These are phyloP conservation scores for Croton setiger DNA, from an alignment of 441 rosid species.

Conservation along the genomic window DNA sequence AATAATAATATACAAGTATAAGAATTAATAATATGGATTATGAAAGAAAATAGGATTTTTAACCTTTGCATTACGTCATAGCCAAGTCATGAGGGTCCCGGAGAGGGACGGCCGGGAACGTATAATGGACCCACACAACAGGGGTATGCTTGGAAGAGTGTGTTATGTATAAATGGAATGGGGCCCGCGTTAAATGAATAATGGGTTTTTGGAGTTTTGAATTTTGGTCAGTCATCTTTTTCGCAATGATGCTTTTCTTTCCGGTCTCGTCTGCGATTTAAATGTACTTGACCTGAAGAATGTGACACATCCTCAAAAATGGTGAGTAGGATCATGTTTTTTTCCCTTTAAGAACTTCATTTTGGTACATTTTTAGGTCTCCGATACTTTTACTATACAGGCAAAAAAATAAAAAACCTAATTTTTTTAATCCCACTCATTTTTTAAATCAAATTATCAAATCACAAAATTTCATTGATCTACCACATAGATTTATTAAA, in stretches of 20 bases:
- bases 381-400: no score
- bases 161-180: conserved; percentile 19
- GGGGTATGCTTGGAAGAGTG: conserved; percentile 30
- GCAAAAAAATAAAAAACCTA: no score
- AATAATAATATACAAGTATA: background rate
- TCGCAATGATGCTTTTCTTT: conserved; percentile 9
- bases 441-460: no score
- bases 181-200: conserved; percentile 21
- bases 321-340: conserved; percentile 3
- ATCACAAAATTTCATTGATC: no score
- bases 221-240: conserved; percentile 10
- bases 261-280: conserved; percentile 5
- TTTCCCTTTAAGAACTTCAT: background rate
- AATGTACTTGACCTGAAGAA: conserved; percentile 30
- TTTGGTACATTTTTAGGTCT: background rate
- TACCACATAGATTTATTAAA: no score
- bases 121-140: conserved; percentile 27
- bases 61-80: conserved; percentile 24
- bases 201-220: conserved; percentile 13
- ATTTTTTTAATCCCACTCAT: no score
- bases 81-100: conserved; percentile 18
- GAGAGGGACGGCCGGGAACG: conserved; percentile 25
- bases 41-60: background rate
- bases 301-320: conserved; percentile 28
- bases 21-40: no score